Evolutionary conservation across 2,329 filamentous ascomycete genomes (phyloP).

Genomic region (Claviceps fusiformis): DNA sequence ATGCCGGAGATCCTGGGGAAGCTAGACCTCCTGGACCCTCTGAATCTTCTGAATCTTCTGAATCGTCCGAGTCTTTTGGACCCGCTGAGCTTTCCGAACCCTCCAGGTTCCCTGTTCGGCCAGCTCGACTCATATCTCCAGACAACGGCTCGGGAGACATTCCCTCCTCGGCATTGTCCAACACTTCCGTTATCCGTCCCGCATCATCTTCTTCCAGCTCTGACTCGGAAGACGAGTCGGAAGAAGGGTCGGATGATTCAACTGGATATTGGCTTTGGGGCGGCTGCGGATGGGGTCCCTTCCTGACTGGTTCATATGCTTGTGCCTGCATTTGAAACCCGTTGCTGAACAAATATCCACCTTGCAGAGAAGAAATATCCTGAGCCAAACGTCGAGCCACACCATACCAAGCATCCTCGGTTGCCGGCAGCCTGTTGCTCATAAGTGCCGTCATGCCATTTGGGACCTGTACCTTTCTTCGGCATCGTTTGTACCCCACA

Average conservation of each 20-base stretch:
- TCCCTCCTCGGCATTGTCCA: not conserved
- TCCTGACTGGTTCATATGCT: not conserved
- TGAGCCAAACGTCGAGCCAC: slow-evolving; percentile 5
- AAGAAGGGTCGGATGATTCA: not conserved
- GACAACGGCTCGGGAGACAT: not conserved
- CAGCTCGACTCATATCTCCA: not conserved
- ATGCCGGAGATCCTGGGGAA: not conserved
- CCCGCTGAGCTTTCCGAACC: not conserved
- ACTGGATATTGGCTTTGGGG: not conserved
- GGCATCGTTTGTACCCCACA: slow-evolving; percentile 4
- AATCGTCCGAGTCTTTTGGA: not conserved
- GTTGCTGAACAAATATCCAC: slow-evolving; percentile 3
- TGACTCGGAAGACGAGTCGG: not conserved
- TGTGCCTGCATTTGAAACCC: slow-evolving; percentile 3
- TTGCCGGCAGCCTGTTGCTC: slow-evolving; percentile 6
- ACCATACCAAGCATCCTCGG: slow-evolving; percentile 8
- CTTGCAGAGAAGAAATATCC: slow-evolving; percentile 6
- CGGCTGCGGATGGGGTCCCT: not conserved
- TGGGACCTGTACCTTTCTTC: slow-evolving; percentile 3
- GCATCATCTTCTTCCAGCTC: not conserved
- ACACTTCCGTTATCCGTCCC: slow-evolving; percentile 2
- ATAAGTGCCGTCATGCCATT: slow-evolving; percentile 5
- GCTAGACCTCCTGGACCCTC: not conserved
- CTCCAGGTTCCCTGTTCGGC: not conserved
- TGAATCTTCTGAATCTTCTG: not conserved